Conservation (phyloP, 768 basidiomycete genomes). For the Leucocoprinus leucothites region DNA sequence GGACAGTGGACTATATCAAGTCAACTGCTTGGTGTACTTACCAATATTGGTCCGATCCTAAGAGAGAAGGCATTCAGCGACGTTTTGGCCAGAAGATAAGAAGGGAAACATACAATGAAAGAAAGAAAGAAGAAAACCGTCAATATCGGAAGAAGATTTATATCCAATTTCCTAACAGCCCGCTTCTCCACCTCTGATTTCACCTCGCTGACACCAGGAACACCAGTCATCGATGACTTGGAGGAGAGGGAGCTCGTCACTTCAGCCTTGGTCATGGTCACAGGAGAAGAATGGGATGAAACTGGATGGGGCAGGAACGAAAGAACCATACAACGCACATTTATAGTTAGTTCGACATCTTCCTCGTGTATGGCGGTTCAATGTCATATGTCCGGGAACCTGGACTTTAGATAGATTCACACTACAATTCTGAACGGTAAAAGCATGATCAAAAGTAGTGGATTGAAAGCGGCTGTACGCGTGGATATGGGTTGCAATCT, state of each 20-base stretch:
- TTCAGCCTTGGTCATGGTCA: background rate
- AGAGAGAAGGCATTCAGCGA: background rate
- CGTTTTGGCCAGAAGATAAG: background rate
- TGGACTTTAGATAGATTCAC: too few species aligned
- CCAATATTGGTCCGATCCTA: constrained; percentile 35
- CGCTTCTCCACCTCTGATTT: background rate
- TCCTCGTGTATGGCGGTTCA: too few species aligned
- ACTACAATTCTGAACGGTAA: too few species aligned
- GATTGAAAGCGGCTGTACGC: too few species aligned
- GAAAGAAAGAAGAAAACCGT: constrained; percentile 33
- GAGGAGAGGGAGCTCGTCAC: background rate
- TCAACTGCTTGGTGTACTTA: constrained; percentile 1
- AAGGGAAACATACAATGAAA: constrained; percentile 25
- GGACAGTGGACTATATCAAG: background rate
- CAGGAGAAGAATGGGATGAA: background rate
- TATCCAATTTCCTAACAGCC: constrained; percentile 8
- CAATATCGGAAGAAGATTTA: constrained; percentile 26
- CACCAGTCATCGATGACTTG: background rate
- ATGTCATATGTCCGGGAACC: too few species aligned
- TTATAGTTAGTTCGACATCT: constrained; percentile 1
- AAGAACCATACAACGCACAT: background rate
- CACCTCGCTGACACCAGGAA: background rate
- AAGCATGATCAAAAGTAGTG: too few species aligned
- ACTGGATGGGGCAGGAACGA: background rate
- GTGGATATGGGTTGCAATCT: too few species aligned